Conservation (phyloP, 306 rosid species). For the Astragalus glycyphyllos region DNA sequence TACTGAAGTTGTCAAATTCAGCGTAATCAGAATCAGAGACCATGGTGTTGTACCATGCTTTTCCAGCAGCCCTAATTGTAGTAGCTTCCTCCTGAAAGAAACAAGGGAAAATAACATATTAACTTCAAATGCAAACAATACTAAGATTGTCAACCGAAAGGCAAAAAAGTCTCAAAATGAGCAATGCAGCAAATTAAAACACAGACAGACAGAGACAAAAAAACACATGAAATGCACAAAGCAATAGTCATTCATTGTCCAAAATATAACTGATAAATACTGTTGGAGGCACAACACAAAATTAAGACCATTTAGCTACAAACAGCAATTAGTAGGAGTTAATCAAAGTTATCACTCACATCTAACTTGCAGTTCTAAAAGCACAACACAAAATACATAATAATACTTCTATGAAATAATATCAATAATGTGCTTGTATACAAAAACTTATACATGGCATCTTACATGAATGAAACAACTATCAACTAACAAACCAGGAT, state of each 20-base stretch:
- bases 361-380: background rate
- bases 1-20: slow-evolving; percentile 76
- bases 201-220: background rate
- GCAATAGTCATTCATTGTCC: background rate
- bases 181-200: background rate
- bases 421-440: too few species aligned
- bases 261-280: background rate
- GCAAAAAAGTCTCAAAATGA: too few species aligned
- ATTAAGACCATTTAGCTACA: background rate
- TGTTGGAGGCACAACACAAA: too few species aligned
- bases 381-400: background rate
- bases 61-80: slow-evolving; percentile 75
- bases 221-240: background rate
- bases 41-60: slow-evolving; percentile 82
- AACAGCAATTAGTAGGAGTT: background rate
- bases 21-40: slow-evolving; percentile 84
- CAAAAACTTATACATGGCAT: background rate
- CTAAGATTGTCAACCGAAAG: background rate
- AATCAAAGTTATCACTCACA: background rate
- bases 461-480: background rate
- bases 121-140: background rate
- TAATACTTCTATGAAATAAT: background rate
- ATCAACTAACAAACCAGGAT: too few species aligned
- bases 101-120: background rate
- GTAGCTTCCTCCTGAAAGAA: slow-evolving; percentile 69